Evolutionary conservation across 768 basidiomycete genomes (phyloP).

Genomic region (Tylopilus sp.): DNA sequence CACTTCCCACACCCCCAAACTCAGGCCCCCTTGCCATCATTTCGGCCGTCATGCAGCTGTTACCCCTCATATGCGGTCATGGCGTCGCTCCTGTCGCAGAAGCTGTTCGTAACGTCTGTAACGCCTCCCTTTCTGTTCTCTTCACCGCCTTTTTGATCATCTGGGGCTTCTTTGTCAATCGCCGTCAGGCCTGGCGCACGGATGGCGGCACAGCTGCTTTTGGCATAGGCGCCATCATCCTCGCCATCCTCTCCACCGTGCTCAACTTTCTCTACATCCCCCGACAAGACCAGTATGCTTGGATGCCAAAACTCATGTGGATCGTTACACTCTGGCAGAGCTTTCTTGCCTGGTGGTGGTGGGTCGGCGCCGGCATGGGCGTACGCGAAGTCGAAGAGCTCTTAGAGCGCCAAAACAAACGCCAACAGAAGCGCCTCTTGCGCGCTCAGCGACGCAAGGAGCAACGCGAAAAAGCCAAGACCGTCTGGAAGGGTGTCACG

Average conservation of each 20-base stretch:
- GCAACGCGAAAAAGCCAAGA: constrained; percentile 51
- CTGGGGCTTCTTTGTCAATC: constrained; percentile 91
- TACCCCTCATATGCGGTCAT: constrained; percentile 49
- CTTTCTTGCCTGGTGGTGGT: constrained; percentile 99
- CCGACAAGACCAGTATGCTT: constrained; percentile 78
- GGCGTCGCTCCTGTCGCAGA: constrained; percentile 54
- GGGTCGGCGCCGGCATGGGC: constrained; percentile 91
- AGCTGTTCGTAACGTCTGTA: constrained; percentile 90
- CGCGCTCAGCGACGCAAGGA: constrained; percentile 47
- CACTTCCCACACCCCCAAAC: neutral
- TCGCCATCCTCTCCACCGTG: constrained; percentile 80
- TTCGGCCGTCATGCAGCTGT: constrained; percentile 79
- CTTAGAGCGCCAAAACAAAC: constrained; percentile 50
- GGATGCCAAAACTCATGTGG: constrained; percentile 90
- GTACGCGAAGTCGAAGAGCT: constrained; percentile 68
- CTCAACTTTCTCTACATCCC: constrained; percentile 90
- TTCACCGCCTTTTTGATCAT: constrained; percentile 87
- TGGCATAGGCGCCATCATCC: constrained; percentile 74
- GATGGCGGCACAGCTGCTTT: constrained; percentile 97
- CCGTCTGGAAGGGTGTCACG: constrained; percentile 56
- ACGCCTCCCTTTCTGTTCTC: constrained; percentile 91
- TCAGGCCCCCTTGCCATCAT: constrained; percentile 81
- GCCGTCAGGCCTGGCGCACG: constrained; percentile 89
- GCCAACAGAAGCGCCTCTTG: constrained; percentile 44
- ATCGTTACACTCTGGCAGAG: constrained; percentile 95